Conservation (phyloP, 2,329 filamentous ascomycete species). For the Samsoniella hepiali region DNA sequence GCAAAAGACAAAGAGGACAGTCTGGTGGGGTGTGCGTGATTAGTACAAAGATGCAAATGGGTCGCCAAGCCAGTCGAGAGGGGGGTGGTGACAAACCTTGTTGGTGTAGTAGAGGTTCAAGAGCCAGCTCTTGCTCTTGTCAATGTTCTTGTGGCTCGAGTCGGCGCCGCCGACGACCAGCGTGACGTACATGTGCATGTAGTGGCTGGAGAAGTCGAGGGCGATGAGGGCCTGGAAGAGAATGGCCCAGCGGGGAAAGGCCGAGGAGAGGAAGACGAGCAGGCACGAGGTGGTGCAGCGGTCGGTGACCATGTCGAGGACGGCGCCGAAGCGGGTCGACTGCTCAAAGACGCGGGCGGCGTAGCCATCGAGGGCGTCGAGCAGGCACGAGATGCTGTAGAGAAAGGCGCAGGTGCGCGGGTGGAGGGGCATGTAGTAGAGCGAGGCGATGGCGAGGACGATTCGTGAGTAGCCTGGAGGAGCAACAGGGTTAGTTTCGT, state of each 20-base stretch:
- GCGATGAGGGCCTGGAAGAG: conserved; percentile 92
- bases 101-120: conserved; percentile 97
- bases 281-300: conserved; percentile 94
- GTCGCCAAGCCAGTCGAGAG: background rate
- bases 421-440: conserved; percentile 99
- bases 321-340: conserved; percentile 91
- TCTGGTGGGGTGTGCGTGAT: conserved; percentile 46
- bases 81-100: conserved; percentile 61
- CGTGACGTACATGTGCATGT: conserved; percentile 98
- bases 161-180: conserved; percentile 79
- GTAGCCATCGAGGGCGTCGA: conserved; percentile 92
- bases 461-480: conserved; percentile 66
- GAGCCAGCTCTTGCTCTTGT: conserved; percentile 81
- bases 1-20: conserved; percentile 87
- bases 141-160: conserved; percentile 89
- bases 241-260: conserved; percentile 91
- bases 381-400: conserved; percentile 90
- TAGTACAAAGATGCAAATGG: background rate
- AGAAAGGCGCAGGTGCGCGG: conserved; percentile 90
- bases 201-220: conserved; percentile 91
- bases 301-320: conserved; percentile 98
- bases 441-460: conserved; percentile 78
- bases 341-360: conserved; percentile 80
- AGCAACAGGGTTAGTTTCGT: background rate
- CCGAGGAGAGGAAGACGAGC: conserved; percentile 89